Conservation (phyloP, 2,329 filamentous ascomycete species). For the Alternaria ethzedia region DNA sequence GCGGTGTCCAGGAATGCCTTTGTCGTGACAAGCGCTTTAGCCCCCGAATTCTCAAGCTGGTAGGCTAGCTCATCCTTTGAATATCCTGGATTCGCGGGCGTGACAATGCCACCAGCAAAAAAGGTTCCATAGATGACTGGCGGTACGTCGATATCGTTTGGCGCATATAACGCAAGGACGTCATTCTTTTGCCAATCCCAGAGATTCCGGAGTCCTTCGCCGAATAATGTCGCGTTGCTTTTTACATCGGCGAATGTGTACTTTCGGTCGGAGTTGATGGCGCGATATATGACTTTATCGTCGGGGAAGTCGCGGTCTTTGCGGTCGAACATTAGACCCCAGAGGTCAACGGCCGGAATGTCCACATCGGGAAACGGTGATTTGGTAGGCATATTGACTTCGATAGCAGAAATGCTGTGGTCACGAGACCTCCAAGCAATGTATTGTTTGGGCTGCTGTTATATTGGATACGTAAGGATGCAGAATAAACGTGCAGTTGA, state of each 20-base stretch:
- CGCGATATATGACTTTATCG: constrained; percentile 33
- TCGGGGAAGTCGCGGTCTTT: constrained; percentile 30
- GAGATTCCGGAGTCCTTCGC: constrained; percentile 73
- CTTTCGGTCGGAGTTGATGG: constrained; percentile 21
- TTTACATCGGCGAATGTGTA: constrained; percentile 75
- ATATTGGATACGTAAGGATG: background rate
- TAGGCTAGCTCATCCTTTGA: constrained; percentile 81
- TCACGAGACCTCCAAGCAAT: background rate
- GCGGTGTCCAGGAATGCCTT: constrained; percentile 67
- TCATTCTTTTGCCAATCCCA: constrained; percentile 84
- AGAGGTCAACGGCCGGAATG: constrained; percentile 30
- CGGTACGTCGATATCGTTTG: constrained; percentile 84
- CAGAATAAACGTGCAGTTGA: background rate
- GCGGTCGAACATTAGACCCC: constrained; percentile 31
- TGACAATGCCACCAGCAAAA: constrained; percentile 81
- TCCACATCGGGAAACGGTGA: constrained; percentile 32
- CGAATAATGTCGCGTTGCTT: constrained; percentile 71
- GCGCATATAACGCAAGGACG: constrained; percentile 79
- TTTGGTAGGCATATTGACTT: constrained; percentile 23
- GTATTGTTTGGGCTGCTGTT: background rate
- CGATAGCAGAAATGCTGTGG: background rate
- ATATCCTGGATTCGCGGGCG: constrained; percentile 85
- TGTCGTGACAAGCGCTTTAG: constrained; percentile 78
- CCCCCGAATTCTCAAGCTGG: constrained; percentile 78
- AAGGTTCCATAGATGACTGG: constrained; percentile 75